Percentiles rank a stretch among this genome's conserved stretches.
These are phyloP conservation scores for Candida tropicalis DNA, from an alignment of 1,139 yeast species.

Conservation along the genomic window DNA sequence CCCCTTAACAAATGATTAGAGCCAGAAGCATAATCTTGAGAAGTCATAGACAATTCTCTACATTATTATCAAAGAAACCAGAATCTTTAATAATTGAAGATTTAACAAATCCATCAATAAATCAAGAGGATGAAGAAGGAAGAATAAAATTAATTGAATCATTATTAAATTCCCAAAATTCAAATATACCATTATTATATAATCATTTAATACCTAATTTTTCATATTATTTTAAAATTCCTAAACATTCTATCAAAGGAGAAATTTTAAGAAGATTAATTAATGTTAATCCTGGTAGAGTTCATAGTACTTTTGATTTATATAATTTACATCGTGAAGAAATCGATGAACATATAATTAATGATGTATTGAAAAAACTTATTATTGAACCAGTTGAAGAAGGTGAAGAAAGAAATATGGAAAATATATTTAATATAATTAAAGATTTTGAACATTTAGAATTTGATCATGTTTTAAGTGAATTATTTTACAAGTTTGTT, in stretches of 20 bases:
- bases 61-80: constrained; percentile 21
- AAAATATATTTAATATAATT: constrained; percentile 11
- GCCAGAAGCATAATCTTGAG: neutral
- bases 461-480: constrained; percentile 2
- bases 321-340: constrained; percentile 25
- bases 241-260: constrained; percentile 9
- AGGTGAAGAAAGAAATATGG: constrained; percentile 14
- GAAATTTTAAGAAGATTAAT: constrained; percentile 30
- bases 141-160: constrained; percentile 13
- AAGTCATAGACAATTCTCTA: constrained; percentile 12
- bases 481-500: constrained; percentile 2
- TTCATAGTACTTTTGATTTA: constrained; percentile 37
- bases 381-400: constrained; percentile 23
- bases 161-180: constrained; percentile 15
- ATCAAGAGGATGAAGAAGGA: constrained; percentile 15
- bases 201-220: constrained; percentile 29
- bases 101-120: constrained; percentile 8
- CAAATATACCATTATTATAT: constrained; percentile 13
- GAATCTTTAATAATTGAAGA: constrained; percentile 9
- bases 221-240: constrained; percentile 30
- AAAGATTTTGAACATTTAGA: constrained; percentile 9
- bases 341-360: constrained; percentile 16
- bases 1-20: neutral
- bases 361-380: constrained; percentile 24
- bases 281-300: constrained; percentile 44